These are phyloP conservation scores for Dryas alaskensis DNA, from an alignment of 306 rosid species.

Conservation along the genomic window DNA sequence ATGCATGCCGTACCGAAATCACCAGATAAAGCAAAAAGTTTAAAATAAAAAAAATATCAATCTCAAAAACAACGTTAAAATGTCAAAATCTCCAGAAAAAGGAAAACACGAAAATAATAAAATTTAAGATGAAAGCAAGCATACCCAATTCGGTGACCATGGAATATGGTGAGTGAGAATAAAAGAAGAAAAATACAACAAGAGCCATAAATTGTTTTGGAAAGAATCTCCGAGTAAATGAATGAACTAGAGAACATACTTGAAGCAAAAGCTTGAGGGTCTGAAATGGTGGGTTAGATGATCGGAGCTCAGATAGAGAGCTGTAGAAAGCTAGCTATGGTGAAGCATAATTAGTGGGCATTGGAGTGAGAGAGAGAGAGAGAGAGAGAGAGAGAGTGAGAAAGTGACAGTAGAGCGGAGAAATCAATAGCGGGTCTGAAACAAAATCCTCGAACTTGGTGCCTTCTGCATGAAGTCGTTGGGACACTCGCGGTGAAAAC, in stretches of 20 bases:
- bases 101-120: neutral
- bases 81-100: neutral
- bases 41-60: neutral
- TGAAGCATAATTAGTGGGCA: neutral
- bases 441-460: constrained; percentile 35
- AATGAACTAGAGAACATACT: neutral
- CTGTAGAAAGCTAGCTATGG: neutral
- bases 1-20: neutral
- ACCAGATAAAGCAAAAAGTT: constrained; percentile 1
- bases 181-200: too few relatives aligned
- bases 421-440: constrained; percentile 18
- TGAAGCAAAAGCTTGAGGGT: neutral
- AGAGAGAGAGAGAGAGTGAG: constrained; percentile 15
- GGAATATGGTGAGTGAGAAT: too few relatives aligned
- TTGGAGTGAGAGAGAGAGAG: constrained; percentile 4
- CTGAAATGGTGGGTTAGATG: neutral
- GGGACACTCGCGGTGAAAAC: constrained; percentile 4
- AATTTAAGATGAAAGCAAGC: neutral
- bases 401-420: constrained; percentile 24
- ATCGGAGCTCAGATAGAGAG: constrained; percentile 11
- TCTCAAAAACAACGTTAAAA: neutral
- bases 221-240: neutral
- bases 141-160: neutral
- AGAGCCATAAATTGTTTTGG: too few relatives aligned
- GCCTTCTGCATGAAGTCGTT: constrained; percentile 31